A percentile compares a stretch with the other conserved stretches of the same genome.
Evolutionary conservation across 2,329 filamentous ascomycete genomes (phyloP).

Genomic region (Tothia fuscella): DNA sequence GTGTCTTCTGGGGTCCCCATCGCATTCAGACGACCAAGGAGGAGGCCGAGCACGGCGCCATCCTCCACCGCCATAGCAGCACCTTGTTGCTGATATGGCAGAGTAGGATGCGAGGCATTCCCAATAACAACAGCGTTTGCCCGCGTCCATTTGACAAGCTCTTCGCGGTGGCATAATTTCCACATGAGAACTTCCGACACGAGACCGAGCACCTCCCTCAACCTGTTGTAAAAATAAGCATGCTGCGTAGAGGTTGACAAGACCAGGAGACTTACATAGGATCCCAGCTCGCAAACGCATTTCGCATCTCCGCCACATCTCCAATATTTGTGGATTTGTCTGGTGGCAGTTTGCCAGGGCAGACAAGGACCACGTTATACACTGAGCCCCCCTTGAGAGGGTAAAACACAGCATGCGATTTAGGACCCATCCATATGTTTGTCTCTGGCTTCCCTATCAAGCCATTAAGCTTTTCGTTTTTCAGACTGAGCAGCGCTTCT

Average conservation of each 20-base stretch:
- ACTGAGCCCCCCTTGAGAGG: constrained; percentile 36
- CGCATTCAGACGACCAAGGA: not conserved
- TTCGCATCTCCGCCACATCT: constrained; percentile 41
- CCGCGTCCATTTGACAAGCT: not conserved
- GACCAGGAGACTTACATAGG: too few relatives aligned
- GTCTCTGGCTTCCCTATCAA: constrained; percentile 28
- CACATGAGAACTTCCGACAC: not conserved
- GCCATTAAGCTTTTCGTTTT: not conserved
- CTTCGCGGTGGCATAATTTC: not conserved
- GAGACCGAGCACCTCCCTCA: constrained; percentile 37
- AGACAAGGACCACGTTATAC: constrained; percentile 40
- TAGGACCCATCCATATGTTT: constrained; percentile 42
- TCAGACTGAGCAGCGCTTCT: not conserved
- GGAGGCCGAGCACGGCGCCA: constrained; percentile 15
- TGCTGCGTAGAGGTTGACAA: too few relatives aligned
- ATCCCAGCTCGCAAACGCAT: constrained; percentile 46
- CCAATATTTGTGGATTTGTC: constrained; percentile 31
- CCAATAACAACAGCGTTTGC: constrained; percentile 33
- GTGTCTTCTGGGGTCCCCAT: not conserved
- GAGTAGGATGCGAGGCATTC: constrained; percentile 51
- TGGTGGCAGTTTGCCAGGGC: constrained; percentile 38
- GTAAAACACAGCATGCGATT: constrained; percentile 42
- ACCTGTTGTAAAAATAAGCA: too few relatives aligned
- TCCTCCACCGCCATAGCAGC: constrained; percentile 36
- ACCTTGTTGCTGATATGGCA: constrained; percentile 48